Conservation (phyloP, 2,329 filamentous ascomycete species). For the Beauveria pseudobassiana region DNA sequence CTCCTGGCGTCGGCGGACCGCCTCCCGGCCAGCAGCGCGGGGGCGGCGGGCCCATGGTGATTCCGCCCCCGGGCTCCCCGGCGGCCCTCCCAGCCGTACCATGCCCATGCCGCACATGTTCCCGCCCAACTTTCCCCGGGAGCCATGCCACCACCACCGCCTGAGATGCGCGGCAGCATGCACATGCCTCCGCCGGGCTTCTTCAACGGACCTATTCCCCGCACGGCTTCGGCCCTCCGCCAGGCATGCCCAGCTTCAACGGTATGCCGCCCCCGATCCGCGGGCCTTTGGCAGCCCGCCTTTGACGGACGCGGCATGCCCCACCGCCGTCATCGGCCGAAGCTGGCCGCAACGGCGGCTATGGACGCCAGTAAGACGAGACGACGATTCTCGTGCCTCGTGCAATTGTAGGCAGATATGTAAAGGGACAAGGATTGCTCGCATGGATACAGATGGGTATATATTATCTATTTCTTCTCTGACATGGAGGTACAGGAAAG, state of each 20-base stretch:
- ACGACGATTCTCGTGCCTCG: no score
- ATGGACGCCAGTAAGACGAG: neutral
- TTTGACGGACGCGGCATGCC: conserved; percentile 49
- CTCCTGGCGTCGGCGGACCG: conserved; percentile 21
- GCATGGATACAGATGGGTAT: neutral
- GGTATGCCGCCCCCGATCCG: conserved; percentile 39
- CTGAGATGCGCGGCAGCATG: conserved; percentile 45
- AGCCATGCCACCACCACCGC: conserved; percentile 39
- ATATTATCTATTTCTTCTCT: neutral
- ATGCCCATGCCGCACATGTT: conserved; percentile 52
- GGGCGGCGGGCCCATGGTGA: conserved; percentile 44
- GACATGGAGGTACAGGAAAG: neutral
- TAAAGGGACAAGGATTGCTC: neutral
- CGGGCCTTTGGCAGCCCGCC: conserved; percentile 38
- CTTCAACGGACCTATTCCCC: conserved; percentile 41
- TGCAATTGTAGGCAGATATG: no score
- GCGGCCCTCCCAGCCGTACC: conserved; percentile 29
- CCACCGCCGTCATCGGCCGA: conserved; percentile 27
- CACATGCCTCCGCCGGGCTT: conserved; percentile 51
- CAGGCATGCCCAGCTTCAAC: conserved; percentile 49
- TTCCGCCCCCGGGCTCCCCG: conserved; percentile 50
- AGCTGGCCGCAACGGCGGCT: conserved; percentile 3
- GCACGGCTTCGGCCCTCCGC: conserved; percentile 46
- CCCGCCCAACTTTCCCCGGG: conserved; percentile 53
- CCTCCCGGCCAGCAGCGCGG: conserved; percentile 14